A percentile compares a stretch with the other conserved stretches of the same genome.
These are phyloP conservation scores for Diutina pseudorugosa DNA, from an alignment of 1,139 yeast species.

Conservation along the genomic window DNA sequence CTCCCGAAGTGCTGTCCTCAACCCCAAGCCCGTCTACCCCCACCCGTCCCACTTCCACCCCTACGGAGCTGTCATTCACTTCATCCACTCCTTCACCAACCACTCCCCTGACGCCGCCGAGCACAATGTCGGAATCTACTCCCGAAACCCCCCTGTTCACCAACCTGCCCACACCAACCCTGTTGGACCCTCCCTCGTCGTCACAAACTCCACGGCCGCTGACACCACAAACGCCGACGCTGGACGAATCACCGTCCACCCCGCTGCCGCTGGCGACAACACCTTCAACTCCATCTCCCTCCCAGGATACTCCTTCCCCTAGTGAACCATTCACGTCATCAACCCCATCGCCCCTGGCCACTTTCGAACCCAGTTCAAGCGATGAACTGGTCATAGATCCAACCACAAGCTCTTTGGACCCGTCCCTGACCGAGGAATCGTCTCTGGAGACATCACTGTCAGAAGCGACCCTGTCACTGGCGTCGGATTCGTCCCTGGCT, in stretches of 20 bases:
- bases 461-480: slow-evolving; percentile 6
- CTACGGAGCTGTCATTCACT: background rate
- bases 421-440: slow-evolving; percentile 5
- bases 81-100: background rate
- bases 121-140: background rate
- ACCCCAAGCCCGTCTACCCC: background rate
- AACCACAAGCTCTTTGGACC: slow-evolving; percentile 2
- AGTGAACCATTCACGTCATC: slow-evolving; percentile 9
- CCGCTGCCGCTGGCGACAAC: slow-evolving; percentile 2
- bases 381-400: background rate
- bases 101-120: background rate
- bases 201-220: background rate
- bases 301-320: slow-evolving; percentile 6
- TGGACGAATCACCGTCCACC: background rate
- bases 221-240: background rate
- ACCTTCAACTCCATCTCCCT: slow-evolving; percentile 5
- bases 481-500: slow-evolving; percentile 5
- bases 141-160: background rate
- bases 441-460: slow-evolving; percentile 7
- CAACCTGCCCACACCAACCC: background rate
- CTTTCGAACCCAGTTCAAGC: slow-evolving; percentile 5
- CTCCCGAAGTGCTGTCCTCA: background rate
- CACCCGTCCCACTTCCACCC: too few species aligned
- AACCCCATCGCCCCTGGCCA: slow-evolving; percentile 7
- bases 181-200: background rate